Evolutionary conservation across 2,329 filamentous ascomycete species (phyloP).

Genomic region (Colletotrichum lindemuthianum): DNA sequence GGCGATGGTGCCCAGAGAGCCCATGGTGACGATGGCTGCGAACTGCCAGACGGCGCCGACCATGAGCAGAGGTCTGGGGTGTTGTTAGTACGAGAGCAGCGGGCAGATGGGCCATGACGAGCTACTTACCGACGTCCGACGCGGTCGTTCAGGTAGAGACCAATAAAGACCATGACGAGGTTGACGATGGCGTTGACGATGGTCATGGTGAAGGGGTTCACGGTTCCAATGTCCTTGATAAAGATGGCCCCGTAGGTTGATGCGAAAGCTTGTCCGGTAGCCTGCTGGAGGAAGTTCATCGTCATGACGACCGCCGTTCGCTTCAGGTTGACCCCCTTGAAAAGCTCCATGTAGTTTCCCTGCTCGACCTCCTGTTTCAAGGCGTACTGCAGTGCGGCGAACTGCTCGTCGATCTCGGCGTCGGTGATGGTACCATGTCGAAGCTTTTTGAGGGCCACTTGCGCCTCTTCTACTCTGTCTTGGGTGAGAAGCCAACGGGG

Average conservation of each 20-base stretch:
- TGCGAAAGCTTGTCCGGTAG: conserved; percentile 37
- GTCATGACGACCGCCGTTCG: conserved; percentile 41
- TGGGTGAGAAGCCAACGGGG: conserved; percentile 44
- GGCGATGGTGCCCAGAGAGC: conserved; percentile 33
- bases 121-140: conserved; percentile 31
- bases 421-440: conserved; percentile 39
- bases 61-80: conserved; percentile 15
- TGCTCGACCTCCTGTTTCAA: conserved; percentile 26
- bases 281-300: conserved; percentile 39
- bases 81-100: background rate
- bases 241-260: conserved; percentile 41
- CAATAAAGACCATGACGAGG: conserved; percentile 16
- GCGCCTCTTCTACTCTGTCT: conserved; percentile 43
- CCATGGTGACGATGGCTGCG: conserved; percentile 33
- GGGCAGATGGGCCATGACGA: too few relatives aligned
- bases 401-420: conserved; percentile 40
- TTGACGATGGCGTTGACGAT: conserved; percentile 30
- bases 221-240: conserved; percentile 42
- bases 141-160: conserved; percentile 26
- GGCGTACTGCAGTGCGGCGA: conserved; percentile 29
- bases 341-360: conserved; percentile 40
- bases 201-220: conserved; percentile 44
- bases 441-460: conserved; percentile 39
- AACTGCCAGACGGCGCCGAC: conserved; percentile 22
- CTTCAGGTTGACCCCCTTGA: conserved; percentile 40